A percentile compares a stretch with the other conserved stretches of the same genome.
Evolutionary conservation across 2,329 filamentous ascomycete genomes (phyloP).

Genomic region (Pseudopyrenochaeta lycopersici): DNA sequence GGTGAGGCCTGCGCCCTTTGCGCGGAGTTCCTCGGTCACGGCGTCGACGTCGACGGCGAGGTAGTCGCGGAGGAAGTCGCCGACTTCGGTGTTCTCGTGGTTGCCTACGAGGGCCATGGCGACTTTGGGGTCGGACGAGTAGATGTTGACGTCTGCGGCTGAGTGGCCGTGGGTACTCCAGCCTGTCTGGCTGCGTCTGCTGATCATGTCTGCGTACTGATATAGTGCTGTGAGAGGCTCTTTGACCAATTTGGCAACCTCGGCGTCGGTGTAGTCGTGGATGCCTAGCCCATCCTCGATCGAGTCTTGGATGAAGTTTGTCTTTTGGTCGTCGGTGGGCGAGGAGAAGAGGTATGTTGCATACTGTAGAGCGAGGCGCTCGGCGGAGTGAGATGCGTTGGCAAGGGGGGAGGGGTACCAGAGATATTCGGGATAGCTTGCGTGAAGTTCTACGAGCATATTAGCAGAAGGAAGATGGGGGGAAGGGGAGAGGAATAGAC

Average conservation of each 20-base stretch:
- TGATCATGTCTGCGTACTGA: conserved; percentile 84
- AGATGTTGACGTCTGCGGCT: conserved; percentile 96
- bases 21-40: conserved; percentile 78
- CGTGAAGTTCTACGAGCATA: conserved; percentile 61
- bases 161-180: conserved; percentile 93
- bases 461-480: conserved; percentile 14
- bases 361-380: conserved; percentile 73
- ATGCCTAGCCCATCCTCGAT: conserved; percentile 79
- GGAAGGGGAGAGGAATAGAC: conserved; percentile 33
- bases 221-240: conserved; percentile 66
- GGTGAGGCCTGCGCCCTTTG: conserved; percentile 57
- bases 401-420: conserved; percentile 88
- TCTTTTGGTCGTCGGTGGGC: conserved; percentile 41
- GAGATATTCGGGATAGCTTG: conserved; percentile 71
- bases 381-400: conserved; percentile 78
- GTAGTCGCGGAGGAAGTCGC: conserved; percentile 80
- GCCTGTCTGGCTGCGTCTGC: conserved; percentile 84
- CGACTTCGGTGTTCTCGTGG: conserved; percentile 94
- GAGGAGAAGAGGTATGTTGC: conserved; percentile 63
- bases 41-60: conserved; percentile 80
- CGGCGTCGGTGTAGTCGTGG: conserved; percentile 72
- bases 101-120: conserved; percentile 78
- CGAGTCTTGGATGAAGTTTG: conserved; percentile 72
- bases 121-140: conserved; percentile 74
- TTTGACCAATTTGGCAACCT: conserved; percentile 73